Evolutionary conservation across 31 red algal genomes (phyloP), one percentile per base, ranked within the genome.

Genomic region (Bonnemaisonia californica): DNA sequence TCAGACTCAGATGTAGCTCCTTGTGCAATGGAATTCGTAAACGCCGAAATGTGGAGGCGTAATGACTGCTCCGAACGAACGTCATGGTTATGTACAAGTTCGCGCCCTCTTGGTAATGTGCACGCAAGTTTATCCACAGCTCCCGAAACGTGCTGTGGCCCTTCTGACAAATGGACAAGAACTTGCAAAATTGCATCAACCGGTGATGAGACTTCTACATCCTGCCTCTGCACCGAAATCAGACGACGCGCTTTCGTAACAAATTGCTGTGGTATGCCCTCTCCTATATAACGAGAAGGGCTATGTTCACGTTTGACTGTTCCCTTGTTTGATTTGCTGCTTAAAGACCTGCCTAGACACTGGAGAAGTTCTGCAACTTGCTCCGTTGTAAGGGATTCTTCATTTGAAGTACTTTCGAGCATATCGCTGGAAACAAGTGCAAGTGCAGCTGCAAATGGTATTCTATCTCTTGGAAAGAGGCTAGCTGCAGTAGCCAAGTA

Each of bases 401-500:
- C 34, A 28, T 54, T 47, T 8, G 69, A 54, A 26, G 71, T 57
- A 21, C 11, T 26, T 32, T 42, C 38, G 40, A 24, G 38, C n/a
- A 47, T 47, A 41, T 26, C 16, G 45, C 23, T 27, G 7, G 42
- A 26, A 24, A 89, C 23, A 18, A 82, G 29, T 32, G 79, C 57
- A 28, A 91, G 36, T 35, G 88, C 47, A 55, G 76, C 79, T 13
- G 90, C 90, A 70, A 93, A 87, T 21, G 82, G 72, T 18, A 93
- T 38, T 42, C 83, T 73, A 71, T 93, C 90, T 7, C 35, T 26
- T 26, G 90, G 83, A 62, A 93, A 93, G 11, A 93, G 62, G 76
- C 82, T 87, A 33, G 90, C 33, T 31, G 75, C 69, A 16, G 77
- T 47, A 55, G 54, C 45, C 18, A 23, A 23, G 40, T 71, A 87